A percentile compares a stretch with the other conserved stretches of the same genome.
Evolutionary conservation across 768 basidiomycete genomes (phyloP).

Genomic region (Naganishia vishniacii): DNA sequence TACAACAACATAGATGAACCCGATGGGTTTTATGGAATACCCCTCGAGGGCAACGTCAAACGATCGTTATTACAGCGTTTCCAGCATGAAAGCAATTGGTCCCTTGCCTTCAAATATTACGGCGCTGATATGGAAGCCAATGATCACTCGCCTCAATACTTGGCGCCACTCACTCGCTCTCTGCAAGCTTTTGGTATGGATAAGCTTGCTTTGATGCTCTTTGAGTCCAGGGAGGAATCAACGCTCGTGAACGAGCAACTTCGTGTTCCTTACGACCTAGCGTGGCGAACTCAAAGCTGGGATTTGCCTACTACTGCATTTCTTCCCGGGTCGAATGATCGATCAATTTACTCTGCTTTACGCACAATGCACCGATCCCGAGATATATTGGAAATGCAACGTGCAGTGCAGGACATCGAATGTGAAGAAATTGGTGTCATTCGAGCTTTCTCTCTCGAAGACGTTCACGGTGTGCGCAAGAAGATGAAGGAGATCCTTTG

Average conservation of each 20-base stretch:
- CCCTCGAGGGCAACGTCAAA: slow-evolving; percentile 63
- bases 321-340: slow-evolving; percentile 52
- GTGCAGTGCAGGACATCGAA: background rate
- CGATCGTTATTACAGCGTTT: slow-evolving; percentile 76
- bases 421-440: slow-evolving; percentile 1
- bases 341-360: slow-evolving; percentile 69
- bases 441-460: slow-evolving; percentile 10
- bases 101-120: slow-evolving; percentile 81
- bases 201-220: slow-evolving; percentile 68
- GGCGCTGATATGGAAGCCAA: slow-evolving; percentile 69
- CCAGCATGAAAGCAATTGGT: slow-evolving; percentile 89
- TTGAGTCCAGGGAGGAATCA: slow-evolving; percentile 51
- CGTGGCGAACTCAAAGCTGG: slow-evolving; percentile 94
- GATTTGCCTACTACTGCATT: slow-evolving; percentile 68
- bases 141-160: slow-evolving; percentile 54
- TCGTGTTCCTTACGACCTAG: slow-evolving; percentile 58
- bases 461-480: slow-evolving; percentile 11
- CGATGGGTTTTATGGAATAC: slow-evolving; percentile 94
- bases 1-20: slow-evolving; percentile 95
- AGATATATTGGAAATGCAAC: slow-evolving; percentile 49
- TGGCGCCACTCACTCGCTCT: slow-evolving; percentile 60
- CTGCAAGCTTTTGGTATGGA: slow-evolving; percentile 88
- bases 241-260: slow-evolving; percentile 34
- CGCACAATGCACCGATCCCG: slow-evolving; percentile 77
- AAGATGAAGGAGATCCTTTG: slow-evolving; percentile 53